Percentiles rank a stretch among this genome's conserved stretches.
Conservation (phyloP, 805 yeast species). For the Wickerhamiella kazuoi region DNA sequence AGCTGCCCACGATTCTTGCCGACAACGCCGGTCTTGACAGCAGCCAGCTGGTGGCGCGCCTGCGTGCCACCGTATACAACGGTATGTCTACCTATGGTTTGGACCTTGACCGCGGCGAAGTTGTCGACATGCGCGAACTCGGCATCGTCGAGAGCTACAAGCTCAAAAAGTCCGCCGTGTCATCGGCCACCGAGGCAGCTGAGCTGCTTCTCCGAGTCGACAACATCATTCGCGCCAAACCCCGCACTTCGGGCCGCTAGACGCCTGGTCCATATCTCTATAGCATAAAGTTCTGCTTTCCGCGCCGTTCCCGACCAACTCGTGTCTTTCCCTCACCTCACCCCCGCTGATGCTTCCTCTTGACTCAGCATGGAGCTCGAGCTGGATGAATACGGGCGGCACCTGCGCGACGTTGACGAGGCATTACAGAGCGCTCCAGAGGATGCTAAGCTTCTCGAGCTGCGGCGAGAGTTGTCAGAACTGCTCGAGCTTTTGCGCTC, state of each 20-base stretch:
- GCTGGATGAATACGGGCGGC: slow-evolving; percentile 19
- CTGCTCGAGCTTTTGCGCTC: slow-evolving; percentile 4
- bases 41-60: slow-evolving; percentile 73
- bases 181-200: slow-evolving; percentile 95
- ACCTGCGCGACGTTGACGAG: slow-evolving; percentile 18
- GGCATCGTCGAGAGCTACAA: slow-evolving; percentile 90
- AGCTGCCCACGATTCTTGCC: slow-evolving; percentile 85
- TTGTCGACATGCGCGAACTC: slow-evolving; percentile 85
- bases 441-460: slow-evolving; percentile 14
- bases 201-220: slow-evolving; percentile 91
- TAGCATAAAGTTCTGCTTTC: background rate
- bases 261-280: background rate
- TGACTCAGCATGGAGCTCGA: slow-evolving; percentile 10
- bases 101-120: slow-evolving; percentile 64
- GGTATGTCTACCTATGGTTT: slow-evolving; percentile 88
- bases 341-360: background rate
- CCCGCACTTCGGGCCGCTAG: slow-evolving; percentile 68
- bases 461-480: slow-evolving; percentile 18
- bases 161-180: slow-evolving; percentile 81
- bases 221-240: slow-evolving; percentile 90
- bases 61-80: slow-evolving; percentile 77
- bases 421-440: slow-evolving; percentile 16
- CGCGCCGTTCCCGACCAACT: background rate
- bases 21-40: slow-evolving; percentile 97
- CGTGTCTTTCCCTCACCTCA: background rate